Evolutionary conservation across 805 yeast species (phyloP), one percentile per base, ranked within the genome.

Genomic region (Phaffomyces opuntiae): DNA sequence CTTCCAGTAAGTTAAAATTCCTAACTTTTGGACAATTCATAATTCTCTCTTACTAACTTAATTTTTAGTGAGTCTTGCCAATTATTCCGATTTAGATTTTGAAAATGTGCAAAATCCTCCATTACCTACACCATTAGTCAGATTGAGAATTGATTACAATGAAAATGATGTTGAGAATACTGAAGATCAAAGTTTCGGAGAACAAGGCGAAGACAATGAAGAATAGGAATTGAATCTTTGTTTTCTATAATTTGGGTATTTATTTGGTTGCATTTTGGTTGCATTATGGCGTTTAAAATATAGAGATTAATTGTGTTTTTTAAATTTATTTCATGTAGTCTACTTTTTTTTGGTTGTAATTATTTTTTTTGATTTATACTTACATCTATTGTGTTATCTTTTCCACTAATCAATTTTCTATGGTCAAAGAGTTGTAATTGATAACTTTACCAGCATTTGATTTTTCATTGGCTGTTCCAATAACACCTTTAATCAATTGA

Each of bases 91-190:
- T 13, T 46, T 52, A 2, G 62, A 62, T 31, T 68, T 64, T n/a
- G 63, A 58, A 37, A 54, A 57, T 27, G 50, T 50, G 8, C 59
- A 59, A 31, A 64, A 60, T 1, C 62, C 67, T 3, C 83, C 86
- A 2, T 62, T 78, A 39, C 87, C 90, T 1, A 90, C 82, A 54
- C 69, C 84, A 0, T 63, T 83, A 51, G 83, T 83, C 4, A 67
- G 90, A 41, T 70, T 83, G 31, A 69, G 73, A 40, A 58, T 80
- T 14, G 71, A 72, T 38, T 69, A 73, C 14, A 73, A 37, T 12
- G 39, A 72, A 38, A 68, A 72, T n/a, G 74, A 70, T n/a, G 34
- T 48, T 21, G 46, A 40, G 26, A 42, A 9, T 26, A 13, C 7
- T 16, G 35, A 21, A 16, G 19, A 13, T 29, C 7, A 12, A 14